A percentile compares a stretch with the other conserved stretches of the same genome.
Conservation (phyloP, 1,284 basidiomycete genomes). For the Coriolopsis trogii region DNA sequence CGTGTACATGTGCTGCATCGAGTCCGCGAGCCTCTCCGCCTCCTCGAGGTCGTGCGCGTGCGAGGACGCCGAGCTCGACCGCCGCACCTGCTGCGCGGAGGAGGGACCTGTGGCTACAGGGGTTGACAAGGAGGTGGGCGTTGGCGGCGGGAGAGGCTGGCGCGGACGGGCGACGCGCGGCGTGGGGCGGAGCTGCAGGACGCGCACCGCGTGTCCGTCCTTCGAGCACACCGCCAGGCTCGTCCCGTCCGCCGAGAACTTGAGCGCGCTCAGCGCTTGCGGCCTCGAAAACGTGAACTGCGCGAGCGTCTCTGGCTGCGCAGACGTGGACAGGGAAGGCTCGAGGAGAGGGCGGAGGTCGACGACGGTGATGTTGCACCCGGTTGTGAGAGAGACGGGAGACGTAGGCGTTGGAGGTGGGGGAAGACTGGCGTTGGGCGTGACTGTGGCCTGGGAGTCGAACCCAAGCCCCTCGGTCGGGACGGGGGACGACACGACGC, state of each 20-base stretch:
- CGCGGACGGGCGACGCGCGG: slow-evolving; percentile 2
- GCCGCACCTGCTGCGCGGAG: neutral
- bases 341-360: slow-evolving; percentile 50
- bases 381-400: slow-evolving; percentile 9
- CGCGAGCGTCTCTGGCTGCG: slow-evolving; percentile 40
- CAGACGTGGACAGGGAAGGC: slow-evolving; percentile 2
- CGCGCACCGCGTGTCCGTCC: slow-evolving; percentile 63
- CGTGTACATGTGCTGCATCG: slow-evolving; percentile 67
- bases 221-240: slow-evolving; percentile 56
- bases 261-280: slow-evolving; percentile 53
- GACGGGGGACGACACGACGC: slow-evolving; percentile 15
- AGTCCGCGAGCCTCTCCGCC: slow-evolving; percentile 27
- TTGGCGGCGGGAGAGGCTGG: neutral
- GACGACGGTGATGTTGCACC: slow-evolving; percentile 54
- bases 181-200: slow-evolving; percentile 55
- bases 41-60: too few species aligned
- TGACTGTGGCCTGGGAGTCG: slow-evolving; percentile 11
- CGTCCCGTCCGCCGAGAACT: slow-evolving; percentile 65
- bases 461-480: slow-evolving; percentile 2
- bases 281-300: slow-evolving; percentile 51
- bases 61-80: neutral
- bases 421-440: slow-evolving; percentile 5
- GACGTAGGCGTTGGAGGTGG: slow-evolving; percentile 27
- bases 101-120: neutral
- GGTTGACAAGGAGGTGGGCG: neutral